These are phyloP conservation scores for Chaetomium fimeti DNA, from an alignment of 495 filamentous ascomycete species.

Conservation along the genomic window DNA sequence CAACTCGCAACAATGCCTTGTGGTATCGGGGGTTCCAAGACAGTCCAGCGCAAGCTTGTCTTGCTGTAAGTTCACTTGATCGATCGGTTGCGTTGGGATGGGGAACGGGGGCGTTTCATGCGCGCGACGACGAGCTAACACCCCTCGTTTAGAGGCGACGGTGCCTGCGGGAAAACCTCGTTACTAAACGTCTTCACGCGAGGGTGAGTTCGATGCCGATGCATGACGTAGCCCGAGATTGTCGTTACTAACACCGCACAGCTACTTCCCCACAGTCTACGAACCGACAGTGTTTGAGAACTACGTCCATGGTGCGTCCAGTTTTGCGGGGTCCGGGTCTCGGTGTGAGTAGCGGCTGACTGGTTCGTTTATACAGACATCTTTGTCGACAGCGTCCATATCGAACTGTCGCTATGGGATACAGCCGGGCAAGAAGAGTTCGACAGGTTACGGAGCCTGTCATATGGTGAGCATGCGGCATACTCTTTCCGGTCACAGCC, in stretches of 20 bases:
- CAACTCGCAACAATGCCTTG: slow-evolving; percentile 51
- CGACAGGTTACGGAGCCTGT: slow-evolving; percentile 89
- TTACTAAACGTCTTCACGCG: slow-evolving; percentile 97
- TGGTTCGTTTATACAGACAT: slow-evolving; percentile 61
- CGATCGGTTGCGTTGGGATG: not conserved
- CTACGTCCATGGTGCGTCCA: slow-evolving; percentile 85
- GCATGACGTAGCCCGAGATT: not conserved
- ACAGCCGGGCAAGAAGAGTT: slow-evolving; percentile 99
- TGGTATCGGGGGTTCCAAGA: slow-evolving; percentile 65
- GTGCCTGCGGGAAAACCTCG: slow-evolving; percentile 97
- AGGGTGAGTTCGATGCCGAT: slow-evolving; percentile 63
- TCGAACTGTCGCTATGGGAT: slow-evolving; percentile 97
- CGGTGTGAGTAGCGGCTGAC: slow-evolving; percentile 15
- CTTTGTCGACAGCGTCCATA: slow-evolving; percentile 93
- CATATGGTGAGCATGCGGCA: slow-evolving; percentile 62
- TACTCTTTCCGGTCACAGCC: not conserved
- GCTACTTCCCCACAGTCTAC: slow-evolving; percentile 97
- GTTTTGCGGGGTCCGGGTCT: not conserved
- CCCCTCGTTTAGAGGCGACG: slow-evolving; percentile 72
- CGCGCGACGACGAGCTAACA: slow-evolving; percentile 31
- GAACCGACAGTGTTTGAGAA: slow-evolving; percentile 99
- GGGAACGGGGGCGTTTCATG: not conserved
- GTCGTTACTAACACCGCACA: slow-evolving; percentile 35
- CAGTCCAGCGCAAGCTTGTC: slow-evolving; percentile 94
- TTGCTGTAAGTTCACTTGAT: slow-evolving; percentile 68